Conservation (phyloP, 2,329 filamentous ascomycete genomes). For the Verticillium isaacii region DNA sequence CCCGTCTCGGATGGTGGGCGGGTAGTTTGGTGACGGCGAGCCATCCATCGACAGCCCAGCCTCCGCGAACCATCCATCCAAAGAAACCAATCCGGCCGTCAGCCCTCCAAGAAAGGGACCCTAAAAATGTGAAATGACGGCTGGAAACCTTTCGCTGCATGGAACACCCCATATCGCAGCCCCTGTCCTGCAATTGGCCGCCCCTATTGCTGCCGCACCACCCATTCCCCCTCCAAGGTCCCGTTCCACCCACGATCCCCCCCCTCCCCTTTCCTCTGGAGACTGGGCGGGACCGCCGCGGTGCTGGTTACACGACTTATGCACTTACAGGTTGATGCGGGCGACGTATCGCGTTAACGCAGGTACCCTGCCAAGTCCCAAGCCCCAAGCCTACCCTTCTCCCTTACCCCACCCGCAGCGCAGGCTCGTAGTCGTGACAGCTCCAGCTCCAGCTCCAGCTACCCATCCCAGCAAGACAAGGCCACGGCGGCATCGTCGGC, state of each 20-base stretch:
- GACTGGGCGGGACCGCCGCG: too few relatives aligned
- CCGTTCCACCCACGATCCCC: background rate
- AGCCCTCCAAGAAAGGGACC: background rate
- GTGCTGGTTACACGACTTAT: background rate
- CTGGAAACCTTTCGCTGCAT: background rate
- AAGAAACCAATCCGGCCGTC: background rate
- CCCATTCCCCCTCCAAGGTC: background rate
- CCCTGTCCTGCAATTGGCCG: background rate
- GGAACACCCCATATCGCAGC: background rate
- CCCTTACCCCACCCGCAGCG: background rate
- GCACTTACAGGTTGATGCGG: background rate
- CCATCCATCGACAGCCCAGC: background rate
- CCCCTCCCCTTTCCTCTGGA: background rate
- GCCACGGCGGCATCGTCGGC: background rate
- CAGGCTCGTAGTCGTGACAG: background rate
- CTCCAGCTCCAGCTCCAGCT: background rate
- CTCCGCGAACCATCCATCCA: background rate
- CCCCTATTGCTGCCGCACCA: background rate
- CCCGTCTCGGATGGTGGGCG: background rate
- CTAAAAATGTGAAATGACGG: background rate
- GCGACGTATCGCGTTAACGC: background rate
- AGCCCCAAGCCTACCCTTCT: background rate
- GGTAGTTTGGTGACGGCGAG: too few relatives aligned
- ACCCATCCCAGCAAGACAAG: background rate
- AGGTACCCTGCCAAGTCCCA: background rate